phyloP scores from a whole-genome alignment of 1,139 yeast species.

The Tardiomyces blankii region DNA sequence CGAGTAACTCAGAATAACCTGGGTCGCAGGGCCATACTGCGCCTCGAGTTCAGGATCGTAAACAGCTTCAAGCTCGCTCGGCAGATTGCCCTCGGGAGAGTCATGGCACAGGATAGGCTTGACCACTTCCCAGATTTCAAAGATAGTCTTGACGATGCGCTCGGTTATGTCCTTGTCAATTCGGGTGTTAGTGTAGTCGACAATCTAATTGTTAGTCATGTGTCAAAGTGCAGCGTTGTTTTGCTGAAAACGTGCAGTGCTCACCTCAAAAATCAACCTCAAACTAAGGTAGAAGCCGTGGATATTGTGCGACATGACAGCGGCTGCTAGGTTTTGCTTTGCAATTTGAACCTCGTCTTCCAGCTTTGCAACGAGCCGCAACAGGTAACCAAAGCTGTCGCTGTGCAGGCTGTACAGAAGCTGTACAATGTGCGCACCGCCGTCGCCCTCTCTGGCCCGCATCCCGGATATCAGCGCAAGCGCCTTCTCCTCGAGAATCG shows the following conservation, averaged over 20 bases:
- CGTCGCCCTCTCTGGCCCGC: constrained; percentile 68
- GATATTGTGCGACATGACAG: constrained; percentile 38
- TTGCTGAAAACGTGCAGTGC: background rate
- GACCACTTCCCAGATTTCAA: constrained; percentile 42
- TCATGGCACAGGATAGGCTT: constrained; percentile 52
- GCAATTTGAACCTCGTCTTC: constrained; percentile 23
- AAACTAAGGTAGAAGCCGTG: constrained; percentile 60
- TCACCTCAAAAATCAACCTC: constrained; percentile 33
- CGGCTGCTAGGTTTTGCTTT: constrained; percentile 25
- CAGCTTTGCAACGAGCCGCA: constrained; percentile 24
- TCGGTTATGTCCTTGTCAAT: background rate
- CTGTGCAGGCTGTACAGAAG: constrained; percentile 28
- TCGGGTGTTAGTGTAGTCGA: constrained; percentile 1
- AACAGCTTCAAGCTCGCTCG: constrained; percentile 31
- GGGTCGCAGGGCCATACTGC: constrained; percentile 43
- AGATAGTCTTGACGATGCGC: constrained; percentile 18
- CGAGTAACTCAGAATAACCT: constrained; percentile 55
- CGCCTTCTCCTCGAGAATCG: constrained; percentile 29
- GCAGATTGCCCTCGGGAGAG: constrained; percentile 53
- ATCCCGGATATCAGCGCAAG: constrained; percentile 38
- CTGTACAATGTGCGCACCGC: constrained; percentile 62
- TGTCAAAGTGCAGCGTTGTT: background rate
- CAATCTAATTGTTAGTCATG: background rate
- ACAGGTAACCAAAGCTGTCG: constrained; percentile 1
- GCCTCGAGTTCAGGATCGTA: constrained; percentile 27